Evolutionary conservation across 495 filamentous ascomycete species (phyloP), one percentile per base, ranked within the genome.

Genomic region (Tuber magnatum): DNA sequence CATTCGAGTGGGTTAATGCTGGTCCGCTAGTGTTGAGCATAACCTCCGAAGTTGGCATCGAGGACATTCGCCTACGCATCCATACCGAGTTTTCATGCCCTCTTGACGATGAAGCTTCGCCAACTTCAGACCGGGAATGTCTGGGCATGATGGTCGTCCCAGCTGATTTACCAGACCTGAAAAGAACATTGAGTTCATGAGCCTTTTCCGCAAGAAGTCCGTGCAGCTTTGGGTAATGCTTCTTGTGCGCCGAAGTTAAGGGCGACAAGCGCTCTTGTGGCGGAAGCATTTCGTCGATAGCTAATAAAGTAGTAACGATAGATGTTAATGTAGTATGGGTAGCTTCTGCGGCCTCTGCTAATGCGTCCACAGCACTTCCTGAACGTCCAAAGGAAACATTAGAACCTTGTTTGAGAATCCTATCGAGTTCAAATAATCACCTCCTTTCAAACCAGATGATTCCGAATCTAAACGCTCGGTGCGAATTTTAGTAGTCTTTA

Each of bases 271-370:
- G 79, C 14, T 82, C 81, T 41, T 79, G 81, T 14, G 78, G 46
- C 4, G 81, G 81, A 16, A 83, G 79, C 76, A 83, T 82, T 69
- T 83, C 81, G 69, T 83, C 81, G 51, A 83, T 83, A 38, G 81
- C 81, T 20, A 83, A 71, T 16, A 83, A 75, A 7, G 81, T 82
- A 12, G 81, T 81, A 68, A 83, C 76, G n/a, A 83, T 83, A 28
- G 81, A 82, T 42, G 76, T 78, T 16, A 83, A 74, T 9, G 79
- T 71, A 35, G 81, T 79, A 68, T 83, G 81, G 14, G 81, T 83
- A 35, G 76, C 72, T 41, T 83, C 81, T 48, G 81, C 76, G 28
- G 81, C 81, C 44, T 77, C 76, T 3, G 81, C 81, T 18, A 82
- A 71, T 28, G 74, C 73, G 41, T 83, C 81, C 8, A 77, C 78